phyloP scores from a whole-genome alignment of 169 alveolate genomes.

The Perkinsus chesapeaki region DNA sequence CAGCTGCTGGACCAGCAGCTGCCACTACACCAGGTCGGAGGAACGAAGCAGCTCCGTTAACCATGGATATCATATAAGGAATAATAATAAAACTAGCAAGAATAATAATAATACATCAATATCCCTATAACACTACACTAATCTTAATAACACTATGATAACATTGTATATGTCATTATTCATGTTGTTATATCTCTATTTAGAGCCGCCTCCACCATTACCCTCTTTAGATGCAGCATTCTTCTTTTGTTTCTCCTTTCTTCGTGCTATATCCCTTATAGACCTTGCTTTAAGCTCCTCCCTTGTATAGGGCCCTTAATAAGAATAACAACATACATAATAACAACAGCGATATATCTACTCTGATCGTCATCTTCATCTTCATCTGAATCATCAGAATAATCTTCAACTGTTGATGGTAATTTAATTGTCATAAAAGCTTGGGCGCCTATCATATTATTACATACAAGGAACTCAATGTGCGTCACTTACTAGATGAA shows the following conservation, averaged over 20 bases:
- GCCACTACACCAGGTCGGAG: neutral
- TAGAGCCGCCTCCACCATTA: too few species aligned
- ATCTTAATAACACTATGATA: too few species aligned
- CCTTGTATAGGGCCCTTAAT: neutral
- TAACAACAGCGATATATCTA: neutral
- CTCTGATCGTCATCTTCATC: slow-evolving; percentile 17
- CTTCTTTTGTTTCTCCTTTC: neutral
- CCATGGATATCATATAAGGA: neutral
- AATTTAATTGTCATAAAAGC: slow-evolving; percentile 1
- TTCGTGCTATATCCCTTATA: neutral
- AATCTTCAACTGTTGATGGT: slow-evolving; percentile 17
- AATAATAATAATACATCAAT: too few species aligned
- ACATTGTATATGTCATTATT: too few species aligned
- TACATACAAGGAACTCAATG: too few species aligned
- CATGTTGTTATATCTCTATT: too few species aligned
- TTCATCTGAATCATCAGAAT: slow-evolving; percentile 15
- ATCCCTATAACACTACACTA: too few species aligned
- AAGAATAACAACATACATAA: neutral
- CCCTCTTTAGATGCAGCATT: too few species aligned
- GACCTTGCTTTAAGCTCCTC: neutral
- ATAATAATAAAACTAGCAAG: neutral
- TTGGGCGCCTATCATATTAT: neutral
- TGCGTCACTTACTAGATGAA: neutral
- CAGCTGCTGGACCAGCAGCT: neutral
- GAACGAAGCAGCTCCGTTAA: neutral